Base-by-base conservation (phyloP, 1,284 basidiomycete genomes). In the Trichosporon ovoides region DNA sequence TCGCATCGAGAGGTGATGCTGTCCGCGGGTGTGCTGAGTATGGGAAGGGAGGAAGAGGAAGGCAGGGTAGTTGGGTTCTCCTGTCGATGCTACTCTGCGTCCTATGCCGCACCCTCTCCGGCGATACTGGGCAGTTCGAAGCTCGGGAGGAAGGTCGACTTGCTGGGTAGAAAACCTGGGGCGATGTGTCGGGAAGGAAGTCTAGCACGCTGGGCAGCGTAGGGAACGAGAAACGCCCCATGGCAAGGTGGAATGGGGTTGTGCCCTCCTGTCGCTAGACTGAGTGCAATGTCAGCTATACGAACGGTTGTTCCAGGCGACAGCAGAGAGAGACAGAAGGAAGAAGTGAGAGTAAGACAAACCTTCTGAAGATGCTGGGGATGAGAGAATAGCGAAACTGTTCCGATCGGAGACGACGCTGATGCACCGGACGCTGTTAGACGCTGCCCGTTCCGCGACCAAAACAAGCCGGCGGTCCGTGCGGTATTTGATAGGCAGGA, bases 211-310 rank as follows among this genome's bases (percentile, higher is more conserved):
- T 48, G 14, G 43, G 43, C 28, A 48, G 43, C 43, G 43, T 7
- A 22, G 43, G 43, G 28, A 48, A 48, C 24, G 43, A 48, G 43
- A 48, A 48, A 22, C 43, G 43, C 43, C 43, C 43, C 43, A 48
- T 48, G 43, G 43, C 43, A n/a, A 31, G 22, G 11, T 13, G 38
- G 22, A 48, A 13, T 22, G 43, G 28, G 9, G 3, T 16, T 48
- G 22, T 48, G 43, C 43, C 22, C 22, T 22, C 22, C 22, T 16
- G 28, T 16, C 16, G 22, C n/a, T 28, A 16, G 3, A 5, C 28
- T 5, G 43, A 16, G 24, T 10, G 3, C 43, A 14, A 18, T 6
- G 2, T 16, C n/a, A n/a, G n/a, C n/a, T n/a, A n/a, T n/a, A n/a
- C n/a, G n/a, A n/a, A n/a, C n/a, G n/a, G n/a, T n/a, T n/a, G n/a